These are phyloP conservation scores for Coemansia erecta DNA, from an alignment of 192 early-diverging fungal genomes.

Conservation along the genomic window DNA sequence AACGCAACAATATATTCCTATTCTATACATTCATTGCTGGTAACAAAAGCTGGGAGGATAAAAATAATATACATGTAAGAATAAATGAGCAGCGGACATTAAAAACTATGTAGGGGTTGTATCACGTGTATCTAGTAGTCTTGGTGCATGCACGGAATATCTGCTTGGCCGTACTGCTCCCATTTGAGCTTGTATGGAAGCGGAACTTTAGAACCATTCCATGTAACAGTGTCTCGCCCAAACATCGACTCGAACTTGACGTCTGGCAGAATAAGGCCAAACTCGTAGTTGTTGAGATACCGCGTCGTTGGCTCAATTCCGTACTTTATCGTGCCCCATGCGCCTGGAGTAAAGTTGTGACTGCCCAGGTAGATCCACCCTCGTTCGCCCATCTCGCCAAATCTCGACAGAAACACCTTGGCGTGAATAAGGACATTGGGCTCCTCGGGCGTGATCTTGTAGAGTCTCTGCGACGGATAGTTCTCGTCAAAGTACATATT, in stretches of 20 bases:
- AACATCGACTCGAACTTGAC: constrained; percentile 17
- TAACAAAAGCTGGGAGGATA: background rate
- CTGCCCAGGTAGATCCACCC: constrained; percentile 48
- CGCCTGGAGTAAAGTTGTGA: constrained; percentile 43
- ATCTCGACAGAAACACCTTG: constrained; percentile 27
- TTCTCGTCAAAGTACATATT: constrained; percentile 3
- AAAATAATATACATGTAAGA: background rate
- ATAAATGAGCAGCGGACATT: background rate
- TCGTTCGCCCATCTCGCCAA: background rate
- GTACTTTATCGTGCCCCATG: constrained; percentile 20
- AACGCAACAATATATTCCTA: background rate
- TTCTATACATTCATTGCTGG: background rate
- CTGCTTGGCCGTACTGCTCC: constrained; percentile 16
- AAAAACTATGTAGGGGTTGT: background rate
- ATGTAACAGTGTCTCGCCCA: constrained; percentile 21
- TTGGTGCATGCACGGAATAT: constrained; percentile 12
- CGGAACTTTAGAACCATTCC: constrained; percentile 22
- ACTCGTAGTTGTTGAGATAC: constrained; percentile 44
- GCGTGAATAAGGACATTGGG: constrained; percentile 18
- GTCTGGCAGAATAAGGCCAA: constrained; percentile 31
- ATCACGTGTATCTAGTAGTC: background rate
- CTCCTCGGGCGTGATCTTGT: constrained; percentile 18
- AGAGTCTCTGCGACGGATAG: constrained; percentile 10
- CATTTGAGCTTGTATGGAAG: constrained; percentile 34
- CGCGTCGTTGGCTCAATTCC: background rate